These are phyloP conservation scores for Talaromyces adpressus DNA, from an alignment of 495 filamentous ascomycete genomes.

Conservation along the genomic window DNA sequence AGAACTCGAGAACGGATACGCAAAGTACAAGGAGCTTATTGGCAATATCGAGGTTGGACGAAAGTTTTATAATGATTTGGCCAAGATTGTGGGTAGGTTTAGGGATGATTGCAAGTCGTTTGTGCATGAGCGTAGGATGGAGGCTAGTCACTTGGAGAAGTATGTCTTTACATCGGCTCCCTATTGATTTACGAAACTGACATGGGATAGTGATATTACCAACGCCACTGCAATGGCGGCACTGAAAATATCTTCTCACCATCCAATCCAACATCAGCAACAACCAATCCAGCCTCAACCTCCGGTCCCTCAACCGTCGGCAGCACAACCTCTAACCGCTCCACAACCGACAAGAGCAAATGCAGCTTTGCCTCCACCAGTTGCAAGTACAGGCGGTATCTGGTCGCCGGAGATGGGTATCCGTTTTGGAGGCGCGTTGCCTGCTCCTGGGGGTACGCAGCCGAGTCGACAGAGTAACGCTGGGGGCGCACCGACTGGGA, in stretches of 20 bases:
- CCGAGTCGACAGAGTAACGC: constrained; percentile 8
- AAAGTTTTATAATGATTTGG: constrained; percentile 96
- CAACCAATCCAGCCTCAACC: constrained; percentile 25
- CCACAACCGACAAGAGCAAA: constrained; percentile 44
- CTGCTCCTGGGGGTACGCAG: constrained; percentile 10
- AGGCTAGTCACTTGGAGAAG: constrained; percentile 73
- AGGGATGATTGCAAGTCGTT: constrained; percentile 73
- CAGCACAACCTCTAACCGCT: constrained; percentile 40
- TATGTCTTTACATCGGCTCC: constrained; percentile 24
- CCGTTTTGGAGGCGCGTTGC: constrained; percentile 48
- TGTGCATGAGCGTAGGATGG: constrained; percentile 69
- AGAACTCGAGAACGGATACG: constrained; percentile 82
- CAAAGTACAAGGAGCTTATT: constrained; percentile 91
- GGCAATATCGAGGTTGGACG: constrained; percentile 80
- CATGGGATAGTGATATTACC: constrained; percentile 46
- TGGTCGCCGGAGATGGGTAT: constrained; percentile 80
- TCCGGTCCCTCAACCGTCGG: constrained; percentile 8
- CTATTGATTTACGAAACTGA: constrained; percentile 10
- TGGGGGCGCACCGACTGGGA: constrained; percentile 12
- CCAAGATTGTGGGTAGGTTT: constrained; percentile 71
- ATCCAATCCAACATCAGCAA: constrained; percentile 27
- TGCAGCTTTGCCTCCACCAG: constrained; percentile 46
- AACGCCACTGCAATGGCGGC: constrained; percentile 52
- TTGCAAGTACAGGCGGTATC: constrained; percentile 50
- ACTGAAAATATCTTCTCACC: constrained; percentile 45